A percentile compares a stretch with the other conserved stretches of the same genome.
Evolutionary conservation across 179 eudicot genomes (phyloP).

Genomic region (Drosera spatulata): DNA sequence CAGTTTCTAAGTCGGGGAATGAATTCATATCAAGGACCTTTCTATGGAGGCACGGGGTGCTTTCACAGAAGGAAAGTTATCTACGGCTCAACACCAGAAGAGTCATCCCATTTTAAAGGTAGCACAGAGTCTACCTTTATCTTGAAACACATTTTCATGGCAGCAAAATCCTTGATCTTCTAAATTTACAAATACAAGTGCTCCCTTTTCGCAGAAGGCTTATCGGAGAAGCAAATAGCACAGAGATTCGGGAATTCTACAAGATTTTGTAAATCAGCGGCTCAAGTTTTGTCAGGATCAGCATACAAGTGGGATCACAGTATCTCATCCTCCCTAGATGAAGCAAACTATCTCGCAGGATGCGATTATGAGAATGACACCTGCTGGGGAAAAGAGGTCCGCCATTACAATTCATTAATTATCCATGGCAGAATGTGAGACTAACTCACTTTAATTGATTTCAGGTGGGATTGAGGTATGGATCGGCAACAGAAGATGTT

Average conservation of each 20-base stretch:
- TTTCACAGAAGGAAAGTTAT: conserved; percentile 33
- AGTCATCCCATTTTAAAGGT: conserved; percentile 3
- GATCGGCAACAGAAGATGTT: conserved; percentile 24
- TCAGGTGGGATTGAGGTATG: conserved; percentile 27
- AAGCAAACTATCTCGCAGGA: conserved; percentile 12
- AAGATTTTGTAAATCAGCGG: conserved; percentile 11
- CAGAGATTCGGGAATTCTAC: conserved; percentile 17
- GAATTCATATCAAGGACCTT: conserved; percentile 22
- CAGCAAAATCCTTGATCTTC: no score
- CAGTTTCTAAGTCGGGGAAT: conserved; percentile 15
- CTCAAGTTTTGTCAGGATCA: conserved; percentile 9
- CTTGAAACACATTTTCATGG: no score
- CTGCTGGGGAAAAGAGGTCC: conserved; percentile 22
- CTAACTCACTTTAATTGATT: no score
- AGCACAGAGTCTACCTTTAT: no score
- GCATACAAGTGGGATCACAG: not conserved
- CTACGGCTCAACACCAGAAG: conserved; percentile 19
- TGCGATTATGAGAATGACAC: conserved; percentile 18
- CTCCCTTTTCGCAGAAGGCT: no score
- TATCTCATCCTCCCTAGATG: conserved; percentile 10
- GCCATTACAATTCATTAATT: no score
- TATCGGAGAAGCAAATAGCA: not conserved
- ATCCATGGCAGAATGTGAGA: no score
- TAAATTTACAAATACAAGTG: no score
- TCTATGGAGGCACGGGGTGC: conserved; percentile 25